phyloP scores from a whole-genome alignment of 352 stramenopile genomes.

The Phytophthora multivora region DNA sequence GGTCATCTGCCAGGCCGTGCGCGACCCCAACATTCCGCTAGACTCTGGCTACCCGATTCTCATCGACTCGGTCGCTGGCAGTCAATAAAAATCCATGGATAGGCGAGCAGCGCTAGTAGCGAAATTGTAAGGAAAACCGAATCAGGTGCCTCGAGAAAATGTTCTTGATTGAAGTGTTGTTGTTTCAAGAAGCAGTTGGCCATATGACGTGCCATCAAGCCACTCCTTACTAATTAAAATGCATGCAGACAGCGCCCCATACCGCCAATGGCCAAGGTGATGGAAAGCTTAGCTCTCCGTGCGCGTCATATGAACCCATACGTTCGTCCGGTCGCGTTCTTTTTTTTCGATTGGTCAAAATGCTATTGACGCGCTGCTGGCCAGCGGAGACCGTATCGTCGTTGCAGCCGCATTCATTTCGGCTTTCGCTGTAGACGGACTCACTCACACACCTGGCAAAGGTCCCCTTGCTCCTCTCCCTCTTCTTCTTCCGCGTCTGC shows the following conservation, averaged over 20 bases:
- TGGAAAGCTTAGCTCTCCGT: background rate
- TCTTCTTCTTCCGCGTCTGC: background rate
- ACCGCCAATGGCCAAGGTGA: background rate
- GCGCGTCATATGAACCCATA: background rate
- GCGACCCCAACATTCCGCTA: constrained; percentile 87
- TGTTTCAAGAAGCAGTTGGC: constrained; percentile 2
- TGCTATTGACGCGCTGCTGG: background rate
- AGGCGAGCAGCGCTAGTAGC: constrained; percentile 5
- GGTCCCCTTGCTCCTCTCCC: constrained; percentile 1
- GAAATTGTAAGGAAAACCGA: constrained; percentile 23
- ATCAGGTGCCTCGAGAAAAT: background rate
- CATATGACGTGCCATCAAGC: background rate
- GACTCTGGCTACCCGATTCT: constrained; percentile 96
- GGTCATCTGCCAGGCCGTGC: constrained; percentile 92
- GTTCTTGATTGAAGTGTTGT: background rate
- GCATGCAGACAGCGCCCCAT: background rate
- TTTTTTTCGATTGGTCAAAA: constrained; percentile 17
- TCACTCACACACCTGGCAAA: background rate
- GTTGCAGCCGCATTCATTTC: constrained; percentile 3
- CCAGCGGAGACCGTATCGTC: background rate
- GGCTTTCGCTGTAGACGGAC: background rate
- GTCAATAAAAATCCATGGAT: constrained; percentile 42
- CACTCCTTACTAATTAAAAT: background rate
- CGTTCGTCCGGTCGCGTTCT: constrained; percentile 8
- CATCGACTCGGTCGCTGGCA: constrained; percentile 93